Evolutionary conservation across 2,329 filamentous ascomycete species (phyloP).

Genomic region (Fulvia fulva): DNA sequence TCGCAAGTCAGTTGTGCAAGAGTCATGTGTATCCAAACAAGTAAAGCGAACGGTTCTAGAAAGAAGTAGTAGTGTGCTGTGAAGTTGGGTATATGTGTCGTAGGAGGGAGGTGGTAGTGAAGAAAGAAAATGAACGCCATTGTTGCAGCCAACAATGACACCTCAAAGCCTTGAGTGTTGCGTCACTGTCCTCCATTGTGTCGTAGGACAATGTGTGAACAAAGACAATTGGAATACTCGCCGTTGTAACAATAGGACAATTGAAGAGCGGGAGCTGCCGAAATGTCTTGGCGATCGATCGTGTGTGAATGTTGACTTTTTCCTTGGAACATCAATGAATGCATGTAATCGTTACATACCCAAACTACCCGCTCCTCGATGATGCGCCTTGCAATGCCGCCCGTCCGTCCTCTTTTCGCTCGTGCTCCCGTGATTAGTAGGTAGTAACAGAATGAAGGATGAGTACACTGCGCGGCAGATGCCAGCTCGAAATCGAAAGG

Average conservation of each 20-base stretch:
- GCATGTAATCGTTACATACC: conserved; percentile 5
- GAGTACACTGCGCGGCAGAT: conserved; percentile 16
- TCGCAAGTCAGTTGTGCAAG: neutral
- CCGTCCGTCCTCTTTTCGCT: neutral
- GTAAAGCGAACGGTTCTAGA: neutral
- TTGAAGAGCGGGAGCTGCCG: neutral
- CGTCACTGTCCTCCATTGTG: conserved; percentile 1
- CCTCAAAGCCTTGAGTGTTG: neutral
- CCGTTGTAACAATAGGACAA: neutral
- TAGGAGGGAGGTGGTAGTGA: neutral
- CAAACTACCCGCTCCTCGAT: neutral
- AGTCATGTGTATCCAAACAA: neutral
- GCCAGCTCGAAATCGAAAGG: conserved; percentile 7
- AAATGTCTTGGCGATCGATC: neutral
- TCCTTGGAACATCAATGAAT: neutral
- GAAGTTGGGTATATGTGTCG: neutral
- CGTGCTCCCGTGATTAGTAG: conserved; percentile 6
- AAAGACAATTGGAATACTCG: neutral
- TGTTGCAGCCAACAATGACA: conserved; percentile 1
- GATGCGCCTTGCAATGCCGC: conserved; percentile 6
- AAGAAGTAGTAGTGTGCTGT: neutral
- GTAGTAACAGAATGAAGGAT: neutral
- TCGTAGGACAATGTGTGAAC: neutral
- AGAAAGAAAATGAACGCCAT: neutral
- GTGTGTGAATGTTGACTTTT: neutral